Evolutionary conservation across 257 asterid genomes (phyloP), one percentile per base, ranked within the genome.

Genomic region (Linaria vulgaris): DNA sequence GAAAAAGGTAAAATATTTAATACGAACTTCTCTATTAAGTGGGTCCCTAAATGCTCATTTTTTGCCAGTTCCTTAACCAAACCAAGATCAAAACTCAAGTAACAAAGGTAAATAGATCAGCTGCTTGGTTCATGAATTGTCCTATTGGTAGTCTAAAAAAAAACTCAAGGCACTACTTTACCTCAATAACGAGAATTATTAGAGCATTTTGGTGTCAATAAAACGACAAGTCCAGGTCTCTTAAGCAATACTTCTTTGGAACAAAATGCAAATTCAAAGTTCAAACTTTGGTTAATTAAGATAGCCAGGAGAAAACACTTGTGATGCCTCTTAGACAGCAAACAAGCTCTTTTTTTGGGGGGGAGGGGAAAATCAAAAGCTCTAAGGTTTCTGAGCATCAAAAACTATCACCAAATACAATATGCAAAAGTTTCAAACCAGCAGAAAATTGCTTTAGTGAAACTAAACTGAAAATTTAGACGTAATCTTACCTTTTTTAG

Each of bases 401-500:
- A 25, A 30, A 46, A 61, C 43, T 20, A 38, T 25, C 46, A 12
- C 45, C 31, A 5, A 47, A 24, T 25, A 46, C n/a, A n/a, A 48
- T 25, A 16, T 15, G n/a, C n/a, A n/a, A 44, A 45, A 5, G 0
- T n/a, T n/a, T 44, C 39, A 22, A 38, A 24, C 27, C 17, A 56
- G 27, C 44, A 43, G 61, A 53, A 24, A 66, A 64, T 3, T 34
- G 41, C 6, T 3, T 34, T 34, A 34, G 41, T 17, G 45, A 49
- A 21, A 70, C 39, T 34, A 64, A 64, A 52, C 23, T 58, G 21
- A 43, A 69, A 25, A 38, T 25, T 21, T 27, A 43, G 58, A 70
- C 24, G 73, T 27, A 20, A 24, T 16, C 68, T 46, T 79, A 79
- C 85, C 85, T 44, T 61, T 55, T 73, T 76, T 73, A 64, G 73